phyloP scores from a whole-genome alignment of 2,329 filamentous ascomycete species.

The Sarocladium strictum region DNA sequence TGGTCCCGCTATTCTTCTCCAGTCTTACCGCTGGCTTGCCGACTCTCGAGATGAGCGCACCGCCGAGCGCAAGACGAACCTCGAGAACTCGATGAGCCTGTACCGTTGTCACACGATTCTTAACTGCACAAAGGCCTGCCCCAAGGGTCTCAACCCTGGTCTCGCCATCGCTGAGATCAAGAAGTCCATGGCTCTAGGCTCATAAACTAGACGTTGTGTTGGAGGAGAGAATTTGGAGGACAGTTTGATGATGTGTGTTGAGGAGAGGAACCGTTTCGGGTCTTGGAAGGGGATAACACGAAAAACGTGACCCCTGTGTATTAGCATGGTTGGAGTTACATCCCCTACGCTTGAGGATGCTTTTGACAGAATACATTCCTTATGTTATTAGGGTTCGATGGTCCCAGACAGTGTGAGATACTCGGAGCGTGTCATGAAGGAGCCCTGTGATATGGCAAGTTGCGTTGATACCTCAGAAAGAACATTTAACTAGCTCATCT shows the following conservation, averaged over 20 bases:
- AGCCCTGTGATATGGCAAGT: no score
- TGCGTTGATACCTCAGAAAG: no score
- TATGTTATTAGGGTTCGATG: neutral
- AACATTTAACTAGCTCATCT: no score
- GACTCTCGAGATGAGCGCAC: conserved; percentile 92
- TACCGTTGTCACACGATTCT: conserved; percentile 99
- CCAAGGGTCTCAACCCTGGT: conserved; percentile 96
- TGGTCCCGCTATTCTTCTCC: conserved; percentile 89
- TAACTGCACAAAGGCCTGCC: conserved; percentile 96
- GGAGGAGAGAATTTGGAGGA: neutral
- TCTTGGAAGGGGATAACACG: conserved; percentile 6
- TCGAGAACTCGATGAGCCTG: conserved; percentile 98
- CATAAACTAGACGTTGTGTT: conserved; percentile 15
- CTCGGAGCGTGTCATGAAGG: neutral
- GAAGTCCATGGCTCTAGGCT: conserved; percentile 76
- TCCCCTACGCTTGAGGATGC: conserved; percentile 7
- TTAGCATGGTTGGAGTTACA: conserved; percentile 10
- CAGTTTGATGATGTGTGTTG: neutral
- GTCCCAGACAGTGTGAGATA: no score
- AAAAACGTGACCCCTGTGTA: conserved; percentile 9
- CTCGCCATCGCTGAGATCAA: conserved; percentile 96
- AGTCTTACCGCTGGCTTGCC: conserved; percentile 96
- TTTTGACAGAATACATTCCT: conserved; percentile 6
- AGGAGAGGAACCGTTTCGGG: conserved; percentile 1
- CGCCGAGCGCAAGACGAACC: conserved; percentile 77